Conservation (phyloP, 2,329 filamentous ascomycete genomes). For the Claviceps maximensis region DNA sequence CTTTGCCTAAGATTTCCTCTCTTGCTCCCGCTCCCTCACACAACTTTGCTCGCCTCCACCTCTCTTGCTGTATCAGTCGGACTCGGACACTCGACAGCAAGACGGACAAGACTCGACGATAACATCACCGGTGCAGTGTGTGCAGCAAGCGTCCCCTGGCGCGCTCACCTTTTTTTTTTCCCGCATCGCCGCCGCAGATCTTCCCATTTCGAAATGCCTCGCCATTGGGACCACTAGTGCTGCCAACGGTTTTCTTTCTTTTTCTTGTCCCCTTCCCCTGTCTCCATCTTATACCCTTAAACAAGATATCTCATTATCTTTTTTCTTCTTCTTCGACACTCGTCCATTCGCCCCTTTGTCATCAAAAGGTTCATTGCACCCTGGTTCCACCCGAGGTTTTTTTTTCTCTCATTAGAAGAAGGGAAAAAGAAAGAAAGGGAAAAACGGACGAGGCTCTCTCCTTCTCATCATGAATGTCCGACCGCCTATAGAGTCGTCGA, state of each 20-base stretch:
- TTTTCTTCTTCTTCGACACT: neutral
- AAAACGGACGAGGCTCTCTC: neutral
- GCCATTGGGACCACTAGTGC: neutral
- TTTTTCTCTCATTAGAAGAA: neutral
- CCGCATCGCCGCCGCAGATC: neutral
- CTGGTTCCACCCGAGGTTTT: neutral
- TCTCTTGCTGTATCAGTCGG: neutral
- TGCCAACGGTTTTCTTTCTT: neutral
- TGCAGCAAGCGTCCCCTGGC: neutral
- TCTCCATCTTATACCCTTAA: neutral
- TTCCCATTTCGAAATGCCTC: constrained; percentile 1
- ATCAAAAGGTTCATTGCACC: neutral
- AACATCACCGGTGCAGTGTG: neutral
- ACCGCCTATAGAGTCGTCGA: constrained; percentile 66
- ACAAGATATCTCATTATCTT: neutral
- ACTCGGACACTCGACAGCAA: neutral
- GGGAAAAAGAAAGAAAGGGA: too few relatives aligned
- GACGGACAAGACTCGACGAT: neutral
- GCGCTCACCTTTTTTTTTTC: neutral
- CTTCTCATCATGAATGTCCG: constrained; percentile 70
- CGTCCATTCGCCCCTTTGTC: too few relatives aligned
- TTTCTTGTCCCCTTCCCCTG: neutral
- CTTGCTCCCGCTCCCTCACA: neutral
- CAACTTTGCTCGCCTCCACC: neutral
- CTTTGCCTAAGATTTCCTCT: neutral